Evolutionary conservation across 768 basidiomycete genomes (phyloP).

Genomic region (Myochromella boudieri): DNA sequence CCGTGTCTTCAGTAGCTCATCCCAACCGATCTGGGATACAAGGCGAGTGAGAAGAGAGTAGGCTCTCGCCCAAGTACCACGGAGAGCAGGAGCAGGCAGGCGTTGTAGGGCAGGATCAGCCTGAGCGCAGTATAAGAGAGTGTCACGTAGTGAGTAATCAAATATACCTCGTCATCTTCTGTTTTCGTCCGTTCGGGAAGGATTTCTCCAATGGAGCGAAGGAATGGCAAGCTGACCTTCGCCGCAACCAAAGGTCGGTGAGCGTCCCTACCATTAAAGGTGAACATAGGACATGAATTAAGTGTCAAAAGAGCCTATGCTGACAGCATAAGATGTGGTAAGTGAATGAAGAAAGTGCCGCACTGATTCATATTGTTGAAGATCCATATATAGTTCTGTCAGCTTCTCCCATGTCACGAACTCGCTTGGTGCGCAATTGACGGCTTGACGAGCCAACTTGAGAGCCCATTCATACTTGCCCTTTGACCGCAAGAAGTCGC

Average conservation of each 20-base stretch:
- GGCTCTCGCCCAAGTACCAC: conserved; percentile 95
- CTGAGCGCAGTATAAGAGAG: conserved; percentile 30
- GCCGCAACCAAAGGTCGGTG: conserved; percentile 83
- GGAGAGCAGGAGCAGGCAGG: conserved; percentile 90
- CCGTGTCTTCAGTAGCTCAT: conserved; percentile 94
- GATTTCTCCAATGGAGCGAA: conserved; percentile 84
- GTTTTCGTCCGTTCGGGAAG: conserved; percentile 81
- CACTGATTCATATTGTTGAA: conserved; percentile 80
- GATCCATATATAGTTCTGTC: conserved; percentile 91
- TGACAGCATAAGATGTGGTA: neutral
- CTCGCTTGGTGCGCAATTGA: conserved; percentile 97
- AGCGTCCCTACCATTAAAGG: conserved; percentile 93
- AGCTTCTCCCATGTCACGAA: conserved; percentile 99
- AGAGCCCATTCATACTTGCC: conserved; percentile 86
- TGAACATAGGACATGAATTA: conserved; percentile 99
- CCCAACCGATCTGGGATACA: conserved; percentile 96
- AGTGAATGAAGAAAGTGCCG: conserved; percentile 18
- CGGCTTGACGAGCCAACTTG: conserved; percentile 89
- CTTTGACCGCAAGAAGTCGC: conserved; percentile 89
- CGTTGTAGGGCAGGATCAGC: conserved; percentile 93
- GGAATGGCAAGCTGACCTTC: conserved; percentile 83
- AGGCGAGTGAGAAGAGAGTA: conserved; percentile 89
- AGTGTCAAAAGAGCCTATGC: conserved; percentile 80
- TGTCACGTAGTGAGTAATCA: neutral
- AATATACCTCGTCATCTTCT: conserved; percentile 77